Base-by-base conservation (phyloP, 192 early-diverging fungal genomes). In the Mortierella hygrophila region DNA sequence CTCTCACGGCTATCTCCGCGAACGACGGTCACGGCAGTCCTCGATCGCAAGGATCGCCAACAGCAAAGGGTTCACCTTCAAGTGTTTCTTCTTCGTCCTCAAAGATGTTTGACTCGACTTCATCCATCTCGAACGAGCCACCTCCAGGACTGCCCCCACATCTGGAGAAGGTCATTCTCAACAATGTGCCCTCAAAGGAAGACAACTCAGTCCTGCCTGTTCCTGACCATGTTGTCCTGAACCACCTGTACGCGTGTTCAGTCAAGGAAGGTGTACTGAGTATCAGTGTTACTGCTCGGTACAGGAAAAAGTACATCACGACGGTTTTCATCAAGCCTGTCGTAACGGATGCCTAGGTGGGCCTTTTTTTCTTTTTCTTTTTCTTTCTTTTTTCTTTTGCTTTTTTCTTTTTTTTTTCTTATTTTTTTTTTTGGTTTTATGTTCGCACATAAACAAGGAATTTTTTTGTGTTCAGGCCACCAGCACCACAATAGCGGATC, bases 231-330 rank as follows among this genome's bases (percentile, higher is more conserved):
- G 98, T 98, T 18, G 95, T 94, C 35, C 86, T 99, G 76, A 99
- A 99, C 83, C 98, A 99, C 85, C 88, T 99, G 60, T 99, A 98
- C 85, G 98, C 98, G 9, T 98, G 96, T 82, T 96, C 95, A 16
- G 99, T 99, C 72, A 93, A 96, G 76, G 97, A 99, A 76, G 96
- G 97, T 21, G 98, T 99, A 23, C 96, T 99, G 96, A 98, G 98
- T 20, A 90, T 99, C 55, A 95, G 94, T 40, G 93, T 92, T 38
- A 99, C 98, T 16, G 93, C 96, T 44, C 93, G 98, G 74, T 99
- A 99, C 85, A 91, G 97, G 71, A 97, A 96, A 78, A 99, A 99
- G 95, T 86, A 86, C 72, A 86, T 86, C 49, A 86, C 84, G 0
- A 86, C 84, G 15, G 84, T 86, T 9, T 86, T 81, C 44, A 86